Evolutionary conservation across 2,329 filamentous ascomycete species (phyloP), one percentile per base, ranked within the genome.

Genomic region (Eutypa lata): DNA sequence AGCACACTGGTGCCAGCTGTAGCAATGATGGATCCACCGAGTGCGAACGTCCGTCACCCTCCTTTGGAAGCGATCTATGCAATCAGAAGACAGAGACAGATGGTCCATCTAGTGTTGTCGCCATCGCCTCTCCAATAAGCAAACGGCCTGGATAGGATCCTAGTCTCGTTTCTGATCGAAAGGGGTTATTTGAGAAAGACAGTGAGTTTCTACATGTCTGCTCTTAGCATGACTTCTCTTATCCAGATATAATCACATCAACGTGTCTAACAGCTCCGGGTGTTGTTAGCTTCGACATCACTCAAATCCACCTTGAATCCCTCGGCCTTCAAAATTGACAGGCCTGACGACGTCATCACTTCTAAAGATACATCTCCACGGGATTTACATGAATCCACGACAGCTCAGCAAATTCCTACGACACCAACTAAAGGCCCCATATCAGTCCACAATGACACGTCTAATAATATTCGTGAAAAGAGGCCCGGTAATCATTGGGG

Each of bases 141-240:
- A 61, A 28, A 38, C 31, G 42, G 18, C 52, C 53, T 55, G 65
- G 61, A 37, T 66, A 64, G 61, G 60, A 68, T 54, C 64, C 63
- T 8, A 63, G 55, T 31, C 46, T 63, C 7, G 59, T 69, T 21
- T 56, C 64, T 13, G 68, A 69, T 53, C 63, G 63, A 18, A 65
- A 66, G 51, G 67, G 60, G 48, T 10, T 69, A 26, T 71, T 72
- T 52, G 68, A 72, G 49, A 43, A 53, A 19, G 56, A 51, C 22
- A 55, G 68, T 70, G 50, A 61, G 65, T 63, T 31, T 26, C 28
- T 28, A 31, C 28, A 16, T 11, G 16, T 1, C 28, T 2, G 14
- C 35, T 37, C 7, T 33, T 49, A 28, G 35, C 28, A 16, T 11
- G 16, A 2, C 28, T 2, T 18, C 35, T 37, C 7, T 33, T 49